Percentiles rank a stretch among this genome's conserved stretches.
Conservation (phyloP, 495 filamentous ascomycete species). For the Choiromyces venosus region DNA sequence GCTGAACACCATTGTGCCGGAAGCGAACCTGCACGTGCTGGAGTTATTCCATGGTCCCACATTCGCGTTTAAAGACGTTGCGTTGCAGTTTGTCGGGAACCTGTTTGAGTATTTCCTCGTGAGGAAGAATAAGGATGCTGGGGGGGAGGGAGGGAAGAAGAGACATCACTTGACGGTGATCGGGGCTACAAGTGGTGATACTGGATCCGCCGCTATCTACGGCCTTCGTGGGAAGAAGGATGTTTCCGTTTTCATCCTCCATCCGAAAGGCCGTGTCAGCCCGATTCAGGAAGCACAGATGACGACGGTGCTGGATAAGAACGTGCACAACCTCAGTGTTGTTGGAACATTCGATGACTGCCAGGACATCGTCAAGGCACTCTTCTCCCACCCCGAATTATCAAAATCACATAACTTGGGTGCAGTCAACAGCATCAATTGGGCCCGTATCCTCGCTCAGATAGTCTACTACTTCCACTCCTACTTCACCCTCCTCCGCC, state of each 20-base stretch:
- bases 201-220: conserved; percentile 92
- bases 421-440: conserved; percentile 89
- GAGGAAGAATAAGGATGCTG: conserved; percentile 59
- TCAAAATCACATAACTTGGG: conserved; percentile 70
- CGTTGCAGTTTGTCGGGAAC: conserved; percentile 86
- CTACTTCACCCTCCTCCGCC: conserved; percentile 69
- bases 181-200: conserved; percentile 90
- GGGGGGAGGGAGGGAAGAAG: conserved; percentile 40
- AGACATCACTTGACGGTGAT: conserved; percentile 84
- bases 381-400: conserved; percentile 74
- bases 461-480: conserved; percentile 88
- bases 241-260: conserved; percentile 82
- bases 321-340: conserved; percentile 83
- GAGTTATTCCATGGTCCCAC: conserved; percentile 98
- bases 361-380: conserved; percentile 88
- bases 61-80: conserved; percentile 91
- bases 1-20: conserved; percentile 55
- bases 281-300: conserved; percentile 92
- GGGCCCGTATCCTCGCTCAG: conserved; percentile 84
- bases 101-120: conserved; percentile 94
- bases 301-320: conserved; percentile 80
- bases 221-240: conserved; percentile 97
- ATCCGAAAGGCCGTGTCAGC: conserved; percentile 75
- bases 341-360: conserved; percentile 92
- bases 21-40: conserved; percentile 70